Conservation (phyloP, 2,329 filamentous ascomycete species). For the Cladosporium sp. region DNA sequence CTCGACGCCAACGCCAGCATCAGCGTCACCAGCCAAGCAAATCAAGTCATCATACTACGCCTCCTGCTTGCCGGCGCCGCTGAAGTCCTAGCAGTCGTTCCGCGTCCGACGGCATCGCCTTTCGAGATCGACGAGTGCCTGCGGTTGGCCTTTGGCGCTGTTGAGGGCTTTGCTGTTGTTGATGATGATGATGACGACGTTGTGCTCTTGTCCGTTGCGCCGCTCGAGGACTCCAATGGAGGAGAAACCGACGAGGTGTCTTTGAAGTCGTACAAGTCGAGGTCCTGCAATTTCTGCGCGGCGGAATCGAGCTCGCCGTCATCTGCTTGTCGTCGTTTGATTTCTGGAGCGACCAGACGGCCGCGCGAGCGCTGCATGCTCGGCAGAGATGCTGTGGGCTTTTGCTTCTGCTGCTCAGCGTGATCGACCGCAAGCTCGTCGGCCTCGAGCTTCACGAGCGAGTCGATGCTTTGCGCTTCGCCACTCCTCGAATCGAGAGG, state of each 20-base stretch:
- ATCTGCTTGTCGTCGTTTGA: not conserved
- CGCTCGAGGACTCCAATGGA: slow-evolving; percentile 3
- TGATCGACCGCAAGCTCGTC: not conserved
- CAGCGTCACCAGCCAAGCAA: not conserved
- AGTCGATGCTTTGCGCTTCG: not conserved
- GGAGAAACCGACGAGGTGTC: slow-evolving; percentile 25
- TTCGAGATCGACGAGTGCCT: slow-evolving; percentile 27
- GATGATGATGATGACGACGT: no score
- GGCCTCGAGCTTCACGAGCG: not conserved
- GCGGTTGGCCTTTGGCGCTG: slow-evolving; percentile 14
- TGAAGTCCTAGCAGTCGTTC: no score
- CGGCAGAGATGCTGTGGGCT: not conserved
- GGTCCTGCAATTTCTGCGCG: slow-evolving; percentile 24
- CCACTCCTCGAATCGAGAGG: not conserved
- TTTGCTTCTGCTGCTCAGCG: not conserved
- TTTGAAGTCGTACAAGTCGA: slow-evolving; percentile 33
- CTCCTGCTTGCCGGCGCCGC: slow-evolving; percentile 27
- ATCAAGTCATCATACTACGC: slow-evolving; percentile 33
- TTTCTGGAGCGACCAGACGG: not conserved
- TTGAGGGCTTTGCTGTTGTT: not conserved
- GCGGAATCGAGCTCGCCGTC: slow-evolving; percentile 17
- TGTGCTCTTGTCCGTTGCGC: not conserved
- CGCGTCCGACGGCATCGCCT: not conserved
- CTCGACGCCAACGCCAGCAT: not conserved
- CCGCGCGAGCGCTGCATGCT: not conserved